Conservation (phyloP, 441 rosid genomes). For the Iberis amara region DNA sequence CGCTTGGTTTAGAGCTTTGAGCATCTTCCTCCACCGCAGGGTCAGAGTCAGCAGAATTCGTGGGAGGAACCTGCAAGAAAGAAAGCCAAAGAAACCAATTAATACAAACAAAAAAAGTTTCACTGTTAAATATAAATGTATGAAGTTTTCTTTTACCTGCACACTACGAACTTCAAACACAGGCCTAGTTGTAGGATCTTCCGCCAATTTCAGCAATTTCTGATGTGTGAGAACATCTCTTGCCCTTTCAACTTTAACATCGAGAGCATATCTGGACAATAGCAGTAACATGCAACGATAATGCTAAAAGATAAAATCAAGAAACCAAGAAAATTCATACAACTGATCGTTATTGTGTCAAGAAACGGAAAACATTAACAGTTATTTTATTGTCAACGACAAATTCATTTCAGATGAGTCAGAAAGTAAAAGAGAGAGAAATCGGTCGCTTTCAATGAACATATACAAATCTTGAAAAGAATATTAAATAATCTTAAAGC, state of each 20-base stretch:
- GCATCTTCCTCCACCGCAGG: constrained; percentile 60
- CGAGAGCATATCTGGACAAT: constrained; percentile 58
- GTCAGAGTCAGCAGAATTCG: constrained; percentile 40
- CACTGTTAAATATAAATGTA: no score
- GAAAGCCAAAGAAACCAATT: not conserved
- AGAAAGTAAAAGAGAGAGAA: constrained; percentile 1
- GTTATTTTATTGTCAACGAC: constrained; percentile 5
- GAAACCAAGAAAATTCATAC: not conserved
- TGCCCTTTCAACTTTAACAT: constrained; percentile 90
- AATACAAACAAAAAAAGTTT: not conserved
- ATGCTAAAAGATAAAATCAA: not conserved
- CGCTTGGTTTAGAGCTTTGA: constrained; percentile 40
- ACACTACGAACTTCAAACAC: constrained; percentile 78
- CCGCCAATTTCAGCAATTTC: constrained; percentile 66
- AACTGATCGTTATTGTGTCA: not conserved
- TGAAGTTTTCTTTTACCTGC: constrained; percentile 38
- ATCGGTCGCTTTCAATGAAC: constrained; percentile 8
- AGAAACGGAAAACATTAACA: constrained; percentile 13
- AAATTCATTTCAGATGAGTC: not conserved
- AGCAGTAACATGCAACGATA: constrained; percentile 1
- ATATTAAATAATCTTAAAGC: not conserved
- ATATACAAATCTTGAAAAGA: not conserved
- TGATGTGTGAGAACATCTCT: constrained; percentile 74
- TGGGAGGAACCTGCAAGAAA: constrained; percentile 51
- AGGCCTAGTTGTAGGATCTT: constrained; percentile 61